Evolutionary conservation across 305 asterid species (phyloP), one percentile per base, ranked within the genome.

Genomic region (Ajuga reptans): DNA sequence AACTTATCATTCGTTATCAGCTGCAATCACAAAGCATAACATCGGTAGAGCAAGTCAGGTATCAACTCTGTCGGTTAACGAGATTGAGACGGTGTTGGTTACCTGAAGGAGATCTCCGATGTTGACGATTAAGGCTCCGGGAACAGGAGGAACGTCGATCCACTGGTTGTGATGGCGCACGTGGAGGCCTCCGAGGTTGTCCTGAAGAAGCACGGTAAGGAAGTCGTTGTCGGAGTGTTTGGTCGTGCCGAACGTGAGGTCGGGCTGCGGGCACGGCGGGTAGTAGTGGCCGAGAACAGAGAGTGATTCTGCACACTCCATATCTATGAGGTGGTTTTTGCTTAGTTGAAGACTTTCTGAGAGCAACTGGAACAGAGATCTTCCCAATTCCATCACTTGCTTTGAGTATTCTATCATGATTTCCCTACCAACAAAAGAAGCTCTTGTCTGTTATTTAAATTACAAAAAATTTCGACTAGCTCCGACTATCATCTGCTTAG

Each of bases 191-290:
- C 87, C 88, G 4, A 82, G 16, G 10, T 72, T 72, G 63, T 84
- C 95, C 75, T 86, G 90, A 7, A 86, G 76, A 62, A 88, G 87
- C 47, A 88, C 69, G 0, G 89, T 87, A 9, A 84, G 47, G 36
- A 87, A 87, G 73, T 68, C 77, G 45, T 76, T 84, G 66, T 87
- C 89, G 0, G 94, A 43, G 53, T 87, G 90, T 9, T 36, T 69
- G 47, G 72, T 77, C 0, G 77, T 72, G 45, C 86, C 89, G 15
- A 81, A 12, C 6, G 95, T 86, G 46, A 74, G 79, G 5, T 80
- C 72, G 1, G 95, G 89, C 46, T 88, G 78, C 0, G 89, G 92
- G 29, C 90, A 86, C 2, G 86, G n/a, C 1, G 92, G 90, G 39
- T 85, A 86, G 77, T 83, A 88, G 51, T 87, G 87, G 73, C 76